Evolutionary conservation across 805 yeast species (phyloP).

Genomic region (Yarrowia sp.): DNA sequence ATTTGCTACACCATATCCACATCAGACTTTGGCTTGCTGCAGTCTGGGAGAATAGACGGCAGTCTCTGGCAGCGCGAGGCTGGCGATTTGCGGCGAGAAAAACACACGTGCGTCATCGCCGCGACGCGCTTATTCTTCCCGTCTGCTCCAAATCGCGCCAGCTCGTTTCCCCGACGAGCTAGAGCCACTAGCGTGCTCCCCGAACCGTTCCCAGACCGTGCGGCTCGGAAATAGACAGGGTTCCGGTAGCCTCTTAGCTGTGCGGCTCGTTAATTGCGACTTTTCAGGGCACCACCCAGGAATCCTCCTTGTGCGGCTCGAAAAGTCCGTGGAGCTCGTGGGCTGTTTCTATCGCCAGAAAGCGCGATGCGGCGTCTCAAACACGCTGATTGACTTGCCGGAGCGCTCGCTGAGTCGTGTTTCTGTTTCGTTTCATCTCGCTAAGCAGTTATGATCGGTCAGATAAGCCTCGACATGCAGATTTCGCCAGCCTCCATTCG

Average conservation of each 20-base stretch:
- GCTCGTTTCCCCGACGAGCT: not conserved
- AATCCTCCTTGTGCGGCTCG: slow-evolving; percentile 10
- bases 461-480: slow-evolving; percentile 18
- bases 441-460: not conserved
- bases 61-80: not conserved
- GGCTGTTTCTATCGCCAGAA: too few species aligned
- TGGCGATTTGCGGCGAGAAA: not conserved
- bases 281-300: slow-evolving; percentile 10
- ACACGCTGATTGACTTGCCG: too few species aligned
- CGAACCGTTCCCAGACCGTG: not conserved
- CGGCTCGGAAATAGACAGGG: slow-evolving; percentile 11
- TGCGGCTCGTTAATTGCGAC: slow-evolving; percentile 6
- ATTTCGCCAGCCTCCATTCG: not conserved
- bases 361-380: too few species aligned
- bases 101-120: not conserved
- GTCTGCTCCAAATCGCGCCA: not conserved
- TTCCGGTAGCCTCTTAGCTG: not conserved
- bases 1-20: slow-evolving; percentile 2
- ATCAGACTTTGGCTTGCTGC: slow-evolving; percentile 22
- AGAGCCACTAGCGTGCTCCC: not conserved
- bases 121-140: not conserved
- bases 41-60: not conserved
- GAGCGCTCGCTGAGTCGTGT: too few species aligned
- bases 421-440: not conserved
- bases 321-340: too few species aligned